phyloP scores from a whole-genome alignment of 495 filamentous ascomycete species.

The Aspergillus haitiensis region DNA sequence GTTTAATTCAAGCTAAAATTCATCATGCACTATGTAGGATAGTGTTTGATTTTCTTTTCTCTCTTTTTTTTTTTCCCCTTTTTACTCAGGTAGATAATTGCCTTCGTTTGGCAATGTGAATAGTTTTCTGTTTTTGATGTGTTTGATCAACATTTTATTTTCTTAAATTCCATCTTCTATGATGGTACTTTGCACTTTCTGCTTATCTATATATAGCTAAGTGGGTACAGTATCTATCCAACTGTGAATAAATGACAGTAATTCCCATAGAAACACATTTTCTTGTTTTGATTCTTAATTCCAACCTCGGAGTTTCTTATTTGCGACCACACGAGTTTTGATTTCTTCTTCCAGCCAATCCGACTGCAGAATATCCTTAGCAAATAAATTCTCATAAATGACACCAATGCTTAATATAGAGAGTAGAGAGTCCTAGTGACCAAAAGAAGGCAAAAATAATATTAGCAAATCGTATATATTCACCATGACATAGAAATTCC shows the following conservation, averaged over 20 bases:
- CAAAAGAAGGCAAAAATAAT: neutral
- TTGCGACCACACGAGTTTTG: neutral
- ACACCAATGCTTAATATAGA: neutral
- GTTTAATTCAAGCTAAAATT: neutral
- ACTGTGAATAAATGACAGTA: too few relatives aligned
- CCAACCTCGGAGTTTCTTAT: neutral
- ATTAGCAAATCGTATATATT: too few relatives aligned
- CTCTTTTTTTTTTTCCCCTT: conserved; percentile 1
- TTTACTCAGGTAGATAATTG: conserved; percentile 12
- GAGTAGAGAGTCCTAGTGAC: neutral
- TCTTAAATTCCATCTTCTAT: neutral
- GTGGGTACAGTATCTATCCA: neutral
- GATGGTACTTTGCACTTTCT: neutral
- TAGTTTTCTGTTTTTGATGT: neutral
- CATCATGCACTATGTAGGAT: neutral
- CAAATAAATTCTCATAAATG: neutral
- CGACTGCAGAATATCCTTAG: neutral
- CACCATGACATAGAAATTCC: too few relatives aligned
- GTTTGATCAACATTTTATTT: neutral
- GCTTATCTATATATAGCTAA: neutral
- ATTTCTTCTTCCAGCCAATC: neutral
- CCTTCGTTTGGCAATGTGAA: neutral
- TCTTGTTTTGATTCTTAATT: neutral
- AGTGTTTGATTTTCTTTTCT: conserved; percentile 1
- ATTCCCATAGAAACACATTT: neutral